Conservation (phyloP, 495 filamentous ascomycete species). For the Penicillium waksmanii region DNA sequence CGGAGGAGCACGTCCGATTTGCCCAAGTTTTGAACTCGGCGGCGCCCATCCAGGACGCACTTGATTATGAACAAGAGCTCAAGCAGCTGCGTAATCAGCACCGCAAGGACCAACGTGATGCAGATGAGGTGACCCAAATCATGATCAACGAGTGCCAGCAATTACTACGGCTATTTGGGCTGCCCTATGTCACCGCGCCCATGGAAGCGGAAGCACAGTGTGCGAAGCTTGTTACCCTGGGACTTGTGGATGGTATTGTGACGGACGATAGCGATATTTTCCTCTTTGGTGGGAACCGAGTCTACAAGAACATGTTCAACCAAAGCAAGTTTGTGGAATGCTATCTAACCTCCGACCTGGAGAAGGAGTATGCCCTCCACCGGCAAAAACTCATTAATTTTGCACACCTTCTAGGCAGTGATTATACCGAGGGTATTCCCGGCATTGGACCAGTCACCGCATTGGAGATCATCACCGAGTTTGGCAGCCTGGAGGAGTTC, state of each 20-base stretch:
- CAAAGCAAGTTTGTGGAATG: slow-evolving; percentile 96
- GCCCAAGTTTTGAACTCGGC: slow-evolving; percentile 80
- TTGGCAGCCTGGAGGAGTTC: slow-evolving; percentile 69
- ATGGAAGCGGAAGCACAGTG: slow-evolving; percentile 99
- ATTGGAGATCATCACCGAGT: slow-evolving; percentile 90
- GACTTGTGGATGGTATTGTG: slow-evolving; percentile 95
- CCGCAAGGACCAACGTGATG: slow-evolving; percentile 92
- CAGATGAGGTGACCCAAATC: slow-evolving; percentile 90
- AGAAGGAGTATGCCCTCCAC: slow-evolving; percentile 84
- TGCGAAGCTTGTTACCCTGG: slow-evolving; percentile 81
- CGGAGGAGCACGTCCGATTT: slow-evolving; percentile 90
- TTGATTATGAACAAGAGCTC: slow-evolving; percentile 84
- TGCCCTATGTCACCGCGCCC: slow-evolving; percentile 94
- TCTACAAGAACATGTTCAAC: slow-evolving; percentile 99
- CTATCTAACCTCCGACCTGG: slow-evolving; percentile 84
- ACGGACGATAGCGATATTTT: slow-evolving; percentile 98
- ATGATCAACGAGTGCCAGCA: slow-evolving; percentile 97
- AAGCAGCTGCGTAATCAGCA: slow-evolving; percentile 88
- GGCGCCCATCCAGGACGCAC: slow-evolving; percentile 58
- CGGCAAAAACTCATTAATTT: slow-evolving; percentile 81
- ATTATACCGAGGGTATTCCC: slow-evolving; percentile 91
- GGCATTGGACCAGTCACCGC: slow-evolving; percentile 93
- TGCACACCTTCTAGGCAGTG: slow-evolving; percentile 86
- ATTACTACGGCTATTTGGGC: slow-evolving; percentile 83
- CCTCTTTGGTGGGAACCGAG: slow-evolving; percentile 90